These are phyloP conservation scores for Piloderma croceum DNA, from an alignment of 768 basidiomycete genomes.

Conservation along the genomic window DNA sequence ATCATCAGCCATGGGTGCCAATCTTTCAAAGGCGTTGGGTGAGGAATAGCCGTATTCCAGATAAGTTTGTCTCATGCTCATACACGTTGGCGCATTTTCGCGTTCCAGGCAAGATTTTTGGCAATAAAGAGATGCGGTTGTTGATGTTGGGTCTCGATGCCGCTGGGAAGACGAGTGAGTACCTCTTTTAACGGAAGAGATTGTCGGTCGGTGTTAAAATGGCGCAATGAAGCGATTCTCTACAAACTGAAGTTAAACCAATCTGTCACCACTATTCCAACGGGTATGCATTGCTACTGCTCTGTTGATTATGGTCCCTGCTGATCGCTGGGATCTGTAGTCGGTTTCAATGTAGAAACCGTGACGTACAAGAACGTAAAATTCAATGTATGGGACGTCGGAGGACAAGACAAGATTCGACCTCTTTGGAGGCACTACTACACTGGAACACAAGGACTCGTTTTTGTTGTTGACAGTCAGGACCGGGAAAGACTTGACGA, in stretches of 20 bases:
- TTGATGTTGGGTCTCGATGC: conserved; percentile 97
- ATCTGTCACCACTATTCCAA: conserved; percentile 97
- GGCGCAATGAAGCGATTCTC: conserved; percentile 70
- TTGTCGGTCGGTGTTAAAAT: conserved; percentile 10
- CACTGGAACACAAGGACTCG: conserved; percentile 96
- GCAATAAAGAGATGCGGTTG: conserved; percentile 98
- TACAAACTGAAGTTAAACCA: conserved; percentile 99
- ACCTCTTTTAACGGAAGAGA: not conserved
- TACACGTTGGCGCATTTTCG: conserved; percentile 6
- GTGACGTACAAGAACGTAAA: conserved; percentile 99
- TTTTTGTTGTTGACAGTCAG: conserved; percentile 96
- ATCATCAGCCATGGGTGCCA: conserved; percentile 65
- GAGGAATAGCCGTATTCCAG: conserved; percentile 12
- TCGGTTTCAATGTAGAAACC: conserved; percentile 99
- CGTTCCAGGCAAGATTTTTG: conserved; percentile 79
- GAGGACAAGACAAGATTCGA: conserved; percentile 99
- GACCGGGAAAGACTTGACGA: conserved; percentile 95
- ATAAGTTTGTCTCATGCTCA: conserved; percentile 1
- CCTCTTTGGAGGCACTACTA: conserved; percentile 99
- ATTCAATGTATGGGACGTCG: conserved; percentile 95
- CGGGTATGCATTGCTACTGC: conserved; percentile 41
- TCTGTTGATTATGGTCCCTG: conserved; percentile 2
- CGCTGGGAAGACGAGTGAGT: conserved; percentile 96
- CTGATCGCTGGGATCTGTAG: conserved; percentile 33
- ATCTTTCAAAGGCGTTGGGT: conserved; percentile 83